Conservation (phyloP, 306 rosid genomes). For the Castanea sativa region DNA sequence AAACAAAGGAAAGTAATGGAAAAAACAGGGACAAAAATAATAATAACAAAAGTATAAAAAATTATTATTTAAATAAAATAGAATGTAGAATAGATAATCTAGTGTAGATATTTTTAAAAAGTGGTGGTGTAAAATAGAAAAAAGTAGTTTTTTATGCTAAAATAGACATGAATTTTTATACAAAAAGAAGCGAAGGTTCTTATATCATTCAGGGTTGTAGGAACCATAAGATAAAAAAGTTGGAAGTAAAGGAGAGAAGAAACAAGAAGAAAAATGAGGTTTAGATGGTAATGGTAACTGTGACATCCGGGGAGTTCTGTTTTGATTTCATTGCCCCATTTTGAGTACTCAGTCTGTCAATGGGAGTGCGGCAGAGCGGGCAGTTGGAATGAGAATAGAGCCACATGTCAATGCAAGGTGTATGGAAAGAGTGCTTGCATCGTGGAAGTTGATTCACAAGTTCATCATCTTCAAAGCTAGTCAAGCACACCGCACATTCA, state of each 20-base stretch:
- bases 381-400: conserved; percentile 21
- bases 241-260: background rate
- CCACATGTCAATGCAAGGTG: conserved; percentile 24
- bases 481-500: conserved; percentile 22
- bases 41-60: too few relatives aligned
- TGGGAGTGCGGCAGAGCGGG: conserved; percentile 8
- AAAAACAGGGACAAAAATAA: too few relatives aligned
- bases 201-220: too few relatives aligned
- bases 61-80: too few relatives aligned
- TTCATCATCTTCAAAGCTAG: conserved; percentile 18
- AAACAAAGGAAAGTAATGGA: too few relatives aligned
- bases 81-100: too few relatives aligned
- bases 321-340: background rate
- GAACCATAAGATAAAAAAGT: too few relatives aligned
- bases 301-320: conserved; percentile 5
- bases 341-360: background rate
- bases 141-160: too few relatives aligned
- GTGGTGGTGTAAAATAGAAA: too few relatives aligned
- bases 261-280: background rate
- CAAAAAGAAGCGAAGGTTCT: too few relatives aligned
- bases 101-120: too few relatives aligned
- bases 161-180: too few relatives aligned
- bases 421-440: conserved; percentile 31
- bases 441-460: conserved; percentile 14
- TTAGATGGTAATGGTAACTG: background rate